Evolutionary conservation across 1,139 yeast genomes (phyloP).

Genomic region (Meyerozyma carpophila): DNA sequence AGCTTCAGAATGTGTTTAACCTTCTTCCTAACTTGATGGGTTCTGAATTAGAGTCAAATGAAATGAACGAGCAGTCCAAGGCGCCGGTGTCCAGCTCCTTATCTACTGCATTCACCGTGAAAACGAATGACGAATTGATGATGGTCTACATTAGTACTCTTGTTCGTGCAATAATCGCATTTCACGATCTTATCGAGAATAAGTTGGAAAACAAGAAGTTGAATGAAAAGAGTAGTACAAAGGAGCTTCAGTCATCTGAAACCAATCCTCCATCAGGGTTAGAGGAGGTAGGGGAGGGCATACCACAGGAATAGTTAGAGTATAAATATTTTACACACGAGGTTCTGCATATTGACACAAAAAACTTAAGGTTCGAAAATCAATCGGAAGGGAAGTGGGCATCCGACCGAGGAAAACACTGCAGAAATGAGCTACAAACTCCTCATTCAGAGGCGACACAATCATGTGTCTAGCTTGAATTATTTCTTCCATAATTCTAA

Average conservation of each 20-base stretch:
- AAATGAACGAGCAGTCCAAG: constrained; percentile 17
- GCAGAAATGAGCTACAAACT: background rate
- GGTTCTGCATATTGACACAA: background rate
- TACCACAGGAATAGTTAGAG: constrained; percentile 6
- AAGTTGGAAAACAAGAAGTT: constrained; percentile 74
- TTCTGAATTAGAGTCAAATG: constrained; percentile 2
- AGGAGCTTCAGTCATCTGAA: constrained; percentile 5
- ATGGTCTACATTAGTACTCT: constrained; percentile 82
- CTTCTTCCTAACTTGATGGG: constrained; percentile 70
- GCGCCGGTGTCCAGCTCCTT: constrained; percentile 34
- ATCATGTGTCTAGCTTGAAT: constrained; percentile 28
- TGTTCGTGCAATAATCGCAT: constrained; percentile 92
- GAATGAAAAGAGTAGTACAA: constrained; percentile 32
- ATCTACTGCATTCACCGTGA: constrained; percentile 77
- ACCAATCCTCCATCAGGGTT: constrained; percentile 3
- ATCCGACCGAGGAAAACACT: too few species aligned
- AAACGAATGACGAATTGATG: constrained; percentile 96
- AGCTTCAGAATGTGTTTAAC: constrained; percentile 91
- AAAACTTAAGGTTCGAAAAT: background rate
- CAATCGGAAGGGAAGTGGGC: background rate
- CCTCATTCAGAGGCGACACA: constrained; percentile 5
- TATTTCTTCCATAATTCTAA: constrained; percentile 37
- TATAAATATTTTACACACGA: background rate
- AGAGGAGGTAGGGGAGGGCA: constrained; percentile 8
- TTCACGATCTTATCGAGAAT: constrained; percentile 94